Evolutionary conservation across 2,329 filamentous ascomycete species (phyloP).

Genomic region (Ophiostoma quercus): DNA sequence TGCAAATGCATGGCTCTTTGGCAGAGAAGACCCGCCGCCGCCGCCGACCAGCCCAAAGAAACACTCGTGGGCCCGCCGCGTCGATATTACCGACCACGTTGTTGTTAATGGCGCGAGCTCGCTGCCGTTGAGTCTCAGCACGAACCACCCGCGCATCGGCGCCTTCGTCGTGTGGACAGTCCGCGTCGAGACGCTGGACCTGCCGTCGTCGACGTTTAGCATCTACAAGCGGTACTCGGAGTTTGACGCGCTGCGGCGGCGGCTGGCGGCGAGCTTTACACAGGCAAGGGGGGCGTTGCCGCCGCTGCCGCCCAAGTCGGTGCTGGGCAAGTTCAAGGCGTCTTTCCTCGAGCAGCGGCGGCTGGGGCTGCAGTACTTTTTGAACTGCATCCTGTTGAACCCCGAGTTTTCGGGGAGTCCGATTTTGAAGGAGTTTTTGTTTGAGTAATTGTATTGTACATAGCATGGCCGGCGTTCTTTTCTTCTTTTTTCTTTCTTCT

Average conservation of each 20-base stretch:
- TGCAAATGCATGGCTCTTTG: constrained; percentile 13
- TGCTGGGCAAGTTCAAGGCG: constrained; percentile 79
- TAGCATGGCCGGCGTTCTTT: neutral
- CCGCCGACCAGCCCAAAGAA: neutral
- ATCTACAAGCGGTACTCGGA: constrained; percentile 80
- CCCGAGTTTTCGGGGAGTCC: constrained; percentile 92
- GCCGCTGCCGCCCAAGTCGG: constrained; percentile 82
- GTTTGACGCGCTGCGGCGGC: constrained; percentile 74
- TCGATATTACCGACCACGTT: constrained; percentile 53
- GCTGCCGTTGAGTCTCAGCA: constrained; percentile 26
- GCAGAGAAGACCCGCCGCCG: neutral
- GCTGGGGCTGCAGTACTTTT: constrained; percentile 79
- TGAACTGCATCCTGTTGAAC: constrained; percentile 88
- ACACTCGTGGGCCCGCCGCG: constrained; percentile 60
- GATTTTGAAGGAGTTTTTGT: constrained; percentile 84
- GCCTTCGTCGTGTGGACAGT: constrained; percentile 96
- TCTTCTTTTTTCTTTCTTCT: neutral
- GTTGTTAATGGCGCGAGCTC: constrained; percentile 49
- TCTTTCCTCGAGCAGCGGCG: constrained; percentile 81
- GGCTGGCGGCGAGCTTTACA: constrained; percentile 75
- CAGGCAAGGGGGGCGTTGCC: constrained; percentile 75
- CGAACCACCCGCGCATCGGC: constrained; percentile 50
- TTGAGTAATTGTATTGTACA: constrained; percentile 43
- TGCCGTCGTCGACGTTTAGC: constrained; percentile 41
- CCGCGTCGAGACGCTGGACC: constrained; percentile 75